Percentiles rank a stretch among this genome's conserved stretches.
Evolutionary conservation across 106 monocot genomes (phyloP).

Genomic region (Chionographis japonica): DNA sequence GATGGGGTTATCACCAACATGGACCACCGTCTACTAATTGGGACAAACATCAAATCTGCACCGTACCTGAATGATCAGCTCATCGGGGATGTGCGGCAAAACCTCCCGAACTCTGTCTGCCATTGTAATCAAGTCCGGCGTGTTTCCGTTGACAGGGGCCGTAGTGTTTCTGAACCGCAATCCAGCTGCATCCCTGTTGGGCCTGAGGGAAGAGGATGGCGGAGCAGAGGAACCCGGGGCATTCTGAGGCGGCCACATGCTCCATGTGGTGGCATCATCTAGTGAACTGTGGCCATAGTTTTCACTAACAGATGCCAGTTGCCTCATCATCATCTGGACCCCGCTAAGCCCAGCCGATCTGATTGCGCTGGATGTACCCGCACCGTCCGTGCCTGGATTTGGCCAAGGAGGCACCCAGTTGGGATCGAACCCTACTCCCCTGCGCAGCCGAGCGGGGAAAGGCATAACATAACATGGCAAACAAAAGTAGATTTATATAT

Average conservation of each 20-base stretch:
- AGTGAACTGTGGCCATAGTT: conserved; percentile 43
- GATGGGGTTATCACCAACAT: background rate
- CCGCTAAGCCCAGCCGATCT: conserved; percentile 65
- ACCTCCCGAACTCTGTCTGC: conserved; percentile 83
- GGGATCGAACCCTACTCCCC: conserved; percentile 51
- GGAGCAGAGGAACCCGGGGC: conserved; percentile 23
- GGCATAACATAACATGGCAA: too few relatives aligned
- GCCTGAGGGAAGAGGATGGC: conserved; percentile 23
- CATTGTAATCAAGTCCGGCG: conserved; percentile 64
- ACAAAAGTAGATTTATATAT: too few relatives aligned
- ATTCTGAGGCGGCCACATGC: conserved; percentile 46
- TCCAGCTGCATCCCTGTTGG: conserved; percentile 23
- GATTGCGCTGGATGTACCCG: conserved; percentile 44
- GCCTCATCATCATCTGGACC: conserved; percentile 98
- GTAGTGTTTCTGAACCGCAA: conserved; percentile 54
- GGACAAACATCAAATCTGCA: background rate
- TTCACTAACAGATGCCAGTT: conserved; percentile 72
- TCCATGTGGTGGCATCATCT: conserved; percentile 52
- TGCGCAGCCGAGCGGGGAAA: conserved; percentile 10
- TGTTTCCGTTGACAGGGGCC: conserved; percentile 26
- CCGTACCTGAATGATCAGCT: conserved; percentile 85
- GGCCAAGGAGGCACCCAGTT: conserved; percentile 55
- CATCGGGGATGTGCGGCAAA: conserved; percentile 90
- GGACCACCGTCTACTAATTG: background rate
- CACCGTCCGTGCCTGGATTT: conserved; percentile 23